Conservation (phyloP, 1,284 basidiomycete genomes). For the Calocybe gambosa region DNA sequence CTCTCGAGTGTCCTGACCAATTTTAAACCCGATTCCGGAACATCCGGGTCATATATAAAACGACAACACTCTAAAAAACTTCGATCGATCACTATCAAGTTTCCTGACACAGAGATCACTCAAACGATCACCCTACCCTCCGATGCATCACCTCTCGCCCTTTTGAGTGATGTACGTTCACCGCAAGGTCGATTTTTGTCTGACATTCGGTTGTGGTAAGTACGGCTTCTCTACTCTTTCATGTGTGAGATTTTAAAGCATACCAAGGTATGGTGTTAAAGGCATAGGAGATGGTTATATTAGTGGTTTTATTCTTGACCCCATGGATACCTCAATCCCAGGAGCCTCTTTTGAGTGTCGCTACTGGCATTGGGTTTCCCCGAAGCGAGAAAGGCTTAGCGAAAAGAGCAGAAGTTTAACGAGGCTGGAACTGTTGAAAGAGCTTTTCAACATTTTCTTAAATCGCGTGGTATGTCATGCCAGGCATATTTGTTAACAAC, state of each 20-base stretch:
- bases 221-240: neutral
- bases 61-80: constrained; percentile 12
- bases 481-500: neutral
- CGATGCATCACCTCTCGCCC: constrained; percentile 14
- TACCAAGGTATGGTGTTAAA: constrained; percentile 14
- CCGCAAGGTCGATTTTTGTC: constrained; percentile 2
- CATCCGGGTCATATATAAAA: constrained; percentile 9
- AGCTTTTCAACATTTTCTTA: constrained; percentile 23
- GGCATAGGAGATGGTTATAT: constrained; percentile 15
- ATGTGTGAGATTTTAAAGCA: neutral
- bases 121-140: constrained; percentile 11
- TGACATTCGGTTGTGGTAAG: constrained; percentile 15
- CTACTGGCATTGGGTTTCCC: constrained; percentile 1
- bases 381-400: constrained; percentile 4
- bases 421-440: constrained; percentile 20
- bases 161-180: constrained; percentile 16
- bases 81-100: constrained; percentile 6
- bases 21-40: constrained; percentile 8
- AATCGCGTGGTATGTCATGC: constrained; percentile 19
- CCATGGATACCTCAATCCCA: neutral
- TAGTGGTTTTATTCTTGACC: neutral
- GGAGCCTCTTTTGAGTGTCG: neutral
- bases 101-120: neutral
- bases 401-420: constrained; percentile 18
- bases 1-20: neutral